Base-by-base conservation (phyloP, 768 basidiomycete species). In the Tubosaeta brunneosetosa region DNA sequence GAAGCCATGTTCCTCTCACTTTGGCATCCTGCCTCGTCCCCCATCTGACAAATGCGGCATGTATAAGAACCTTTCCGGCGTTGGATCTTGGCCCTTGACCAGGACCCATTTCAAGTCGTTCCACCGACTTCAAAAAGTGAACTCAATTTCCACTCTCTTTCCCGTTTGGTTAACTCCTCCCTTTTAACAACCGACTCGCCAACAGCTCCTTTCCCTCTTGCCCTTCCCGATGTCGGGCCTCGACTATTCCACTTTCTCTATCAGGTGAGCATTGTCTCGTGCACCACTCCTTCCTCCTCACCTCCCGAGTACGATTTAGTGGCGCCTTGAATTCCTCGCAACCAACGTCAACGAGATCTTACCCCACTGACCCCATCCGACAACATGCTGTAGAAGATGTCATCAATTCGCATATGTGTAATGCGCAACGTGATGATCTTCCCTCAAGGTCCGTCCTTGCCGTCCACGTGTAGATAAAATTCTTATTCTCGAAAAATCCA, bases 371-470 rank as follows among this genome's bases (percentile, higher is more conserved):
- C 62, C 50, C 61, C 58, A 53, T 26, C 53, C 61, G 58, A 31
- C 59, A 55, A 56, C 63, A 63, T 59, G 63, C 55, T 61, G 59
- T 53, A 47, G 59, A 66, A 58, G 64, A 63, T 62, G 66, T 61
- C 66, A 66, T 63, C 53, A 56, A 57, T 57, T 52, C 61, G 22
- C 58, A 40, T 63, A 63, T 63, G 45, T 59, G 56, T 60, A 47
- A 56, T 50, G 13, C 25, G 47, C 57, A 67, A 66, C 64, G 66
- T 63, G 66, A 66, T 61, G 66, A 66, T 66, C 64, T 63, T 66
- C 66, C 59, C 61, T 59, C 66, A 63, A 63, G 66, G 66, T 66
- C 56, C 59, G 66, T 66, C 57, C 60, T 66, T 55, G 47, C 41
- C 55, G 56, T 34, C 52, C 65, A 62, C 64, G 62, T 66, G 64